phyloP scores from a whole-genome alignment of 2,329 filamentous ascomycete genomes.

The Claviceps pazoutovae region DNA sequence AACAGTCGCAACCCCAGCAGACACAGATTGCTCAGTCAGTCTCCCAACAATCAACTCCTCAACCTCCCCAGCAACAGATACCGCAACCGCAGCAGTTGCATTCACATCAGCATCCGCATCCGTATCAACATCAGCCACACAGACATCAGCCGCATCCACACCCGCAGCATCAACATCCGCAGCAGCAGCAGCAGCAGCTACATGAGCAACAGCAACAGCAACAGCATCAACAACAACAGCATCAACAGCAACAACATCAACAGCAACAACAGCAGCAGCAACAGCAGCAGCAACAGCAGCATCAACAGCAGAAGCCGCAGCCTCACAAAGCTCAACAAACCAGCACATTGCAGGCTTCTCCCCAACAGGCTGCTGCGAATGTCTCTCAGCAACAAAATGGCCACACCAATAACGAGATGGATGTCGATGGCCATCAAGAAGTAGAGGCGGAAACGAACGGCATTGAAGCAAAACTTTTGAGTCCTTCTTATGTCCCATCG shows the following conservation, averaged over 20 bases:
- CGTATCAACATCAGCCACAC: slow-evolving; percentile 18
- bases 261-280: slow-evolving; percentile 13
- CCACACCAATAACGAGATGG: slow-evolving; percentile 35
- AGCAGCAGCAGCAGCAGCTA: slow-evolving; percentile 14
- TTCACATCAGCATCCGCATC: slow-evolving; percentile 13
- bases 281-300: slow-evolving; percentile 7
- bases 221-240: neutral
- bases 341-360: slow-evolving; percentile 17
- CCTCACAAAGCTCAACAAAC: slow-evolving; percentile 19
- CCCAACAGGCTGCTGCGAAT: slow-evolving; percentile 21
- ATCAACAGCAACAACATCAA: slow-evolving; percentile 13
- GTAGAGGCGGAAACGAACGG: slow-evolving; percentile 30
- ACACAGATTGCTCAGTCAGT: slow-evolving; percentile 5
- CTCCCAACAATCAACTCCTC: slow-evolving; percentile 10
- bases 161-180: neutral
- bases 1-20: slow-evolving; percentile 15
- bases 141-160: neutral
- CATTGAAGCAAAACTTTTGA: slow-evolving; percentile 33
- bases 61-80: slow-evolving; percentile 13
- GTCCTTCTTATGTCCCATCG: slow-evolving; percentile 35
- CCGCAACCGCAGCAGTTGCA: slow-evolving; percentile 6
- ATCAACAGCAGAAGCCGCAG: slow-evolving; percentile 16
- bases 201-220: slow-evolving; percentile 16
- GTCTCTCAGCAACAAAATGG: slow-evolving; percentile 26
- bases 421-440: slow-evolving; percentile 36